Base-by-base conservation (phyloP, 805 yeast genomes). In the Sugiyamaella americana region DNA sequence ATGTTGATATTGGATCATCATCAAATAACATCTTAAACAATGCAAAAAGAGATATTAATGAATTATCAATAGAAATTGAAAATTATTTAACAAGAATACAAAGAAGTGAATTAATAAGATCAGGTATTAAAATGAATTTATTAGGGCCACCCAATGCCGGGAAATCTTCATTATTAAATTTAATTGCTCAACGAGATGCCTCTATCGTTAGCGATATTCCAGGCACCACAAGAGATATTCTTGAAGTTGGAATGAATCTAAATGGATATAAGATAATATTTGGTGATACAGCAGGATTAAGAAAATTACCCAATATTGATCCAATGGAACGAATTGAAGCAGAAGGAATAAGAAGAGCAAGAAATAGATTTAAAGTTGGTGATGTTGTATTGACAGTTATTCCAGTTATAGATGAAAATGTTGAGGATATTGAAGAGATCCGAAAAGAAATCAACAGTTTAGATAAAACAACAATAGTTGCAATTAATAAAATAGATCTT, bases 101-200 rank as follows among this genome's bases (percentile, higher is more conserved):
- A 29, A 29, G 54, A 16, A 47, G 55, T 1, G 84, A 80, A 53
- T 67, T 89, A 1, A 62, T 91, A 13, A 63, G 82, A 36, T 70
- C 74, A 20, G 98, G 98, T 1, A 79, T 91, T 23, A 78, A 77
- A 48, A 57, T 89, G 21, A 79, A 82, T 0, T 67, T 93, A 6
- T 53, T 89, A 11, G 98, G 98, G 0, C 93, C 95, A 4, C 96
- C 98, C 1, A 93, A 93, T 63, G 96, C 96, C 1, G 98, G 98
- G 0, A 93, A 93, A 61, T 88, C 96, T 2, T 86, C 96, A 1
- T 65, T 93, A 8, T 64, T 93, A 43, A 93, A 93, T 58, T 59
- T 67, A n/a, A 63, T 93, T 5, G 87, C 89, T 0, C 74, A 80
- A 49, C 77, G 84, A 19, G 94, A 88, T 19, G 84, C 87, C 16